phyloP scores from a whole-genome alignment of 228 moss, liverwort and hornwort species.

The Sphagnum fallax region DNA sequence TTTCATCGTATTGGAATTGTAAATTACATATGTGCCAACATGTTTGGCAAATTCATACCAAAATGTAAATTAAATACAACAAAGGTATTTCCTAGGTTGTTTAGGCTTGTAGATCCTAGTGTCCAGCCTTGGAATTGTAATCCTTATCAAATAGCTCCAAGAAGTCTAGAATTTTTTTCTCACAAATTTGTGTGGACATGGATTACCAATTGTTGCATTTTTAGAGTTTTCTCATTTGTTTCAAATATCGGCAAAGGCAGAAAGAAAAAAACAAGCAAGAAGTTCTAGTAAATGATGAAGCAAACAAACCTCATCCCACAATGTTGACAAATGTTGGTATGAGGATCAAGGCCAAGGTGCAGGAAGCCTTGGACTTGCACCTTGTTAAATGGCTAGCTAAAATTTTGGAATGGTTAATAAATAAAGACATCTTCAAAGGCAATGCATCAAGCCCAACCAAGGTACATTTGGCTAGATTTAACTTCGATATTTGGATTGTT shows the following conservation, averaged over 20 bases:
- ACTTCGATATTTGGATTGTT: too few species aligned
- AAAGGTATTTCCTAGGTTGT: too few species aligned
- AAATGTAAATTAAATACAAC: too few species aligned
- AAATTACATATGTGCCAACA: too few species aligned
- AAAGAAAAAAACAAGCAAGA: constrained; percentile 24
- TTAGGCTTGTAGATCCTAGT: too few species aligned
- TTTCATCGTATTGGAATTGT: too few species aligned
- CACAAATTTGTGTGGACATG: too few species aligned
- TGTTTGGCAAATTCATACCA: too few species aligned
- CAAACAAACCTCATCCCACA: constrained; percentile 41
- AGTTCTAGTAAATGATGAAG: constrained; percentile 24
- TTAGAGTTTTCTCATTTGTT: constrained; percentile 1
- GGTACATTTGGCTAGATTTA: constrained; percentile 21
- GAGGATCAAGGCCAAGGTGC: constrained; percentile 81
- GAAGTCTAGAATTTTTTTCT: too few species aligned
- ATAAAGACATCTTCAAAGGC: constrained; percentile 85
- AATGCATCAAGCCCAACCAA: constrained; percentile 98
- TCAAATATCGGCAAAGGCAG: constrained; percentile 87
- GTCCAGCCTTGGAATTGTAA: too few species aligned
- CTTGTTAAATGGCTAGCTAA: constrained; percentile 84
- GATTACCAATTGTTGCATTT: too few species aligned
- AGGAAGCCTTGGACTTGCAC: constrained; percentile 71
- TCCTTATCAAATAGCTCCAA: too few species aligned
- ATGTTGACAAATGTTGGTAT: constrained; percentile 93
- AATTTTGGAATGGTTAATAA: constrained; percentile 68